phyloP scores from a whole-genome alignment of 2,329 filamentous ascomycete species.

The Trichophyton benhamiae region DNA sequence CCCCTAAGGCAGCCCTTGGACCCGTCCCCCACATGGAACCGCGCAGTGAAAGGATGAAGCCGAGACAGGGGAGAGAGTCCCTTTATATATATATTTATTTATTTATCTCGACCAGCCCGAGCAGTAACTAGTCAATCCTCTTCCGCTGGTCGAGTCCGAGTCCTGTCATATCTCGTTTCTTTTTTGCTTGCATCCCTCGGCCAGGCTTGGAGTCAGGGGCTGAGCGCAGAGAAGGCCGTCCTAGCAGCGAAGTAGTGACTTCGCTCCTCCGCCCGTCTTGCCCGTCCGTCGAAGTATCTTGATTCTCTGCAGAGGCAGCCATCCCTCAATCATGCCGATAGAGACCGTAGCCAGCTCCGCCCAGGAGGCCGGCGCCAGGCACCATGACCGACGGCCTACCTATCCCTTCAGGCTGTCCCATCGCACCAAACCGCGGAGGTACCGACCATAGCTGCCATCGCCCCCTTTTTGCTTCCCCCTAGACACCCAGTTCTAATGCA shows the following conservation, averaged over 20 bases:
- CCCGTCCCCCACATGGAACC: neutral
- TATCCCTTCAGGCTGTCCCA: constrained; percentile 15
- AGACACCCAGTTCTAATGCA: neutral
- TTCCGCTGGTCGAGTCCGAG: neutral
- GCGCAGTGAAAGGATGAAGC: neutral
- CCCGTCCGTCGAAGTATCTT: neutral
- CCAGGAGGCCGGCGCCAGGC: neutral
- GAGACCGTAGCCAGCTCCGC: neutral
- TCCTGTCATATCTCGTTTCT: neutral
- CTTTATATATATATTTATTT: neutral
- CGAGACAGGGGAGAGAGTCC: neutral
- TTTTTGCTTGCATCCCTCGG: neutral
- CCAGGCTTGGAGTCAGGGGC: neutral
- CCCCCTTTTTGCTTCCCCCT: neutral
- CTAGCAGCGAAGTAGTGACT: neutral
- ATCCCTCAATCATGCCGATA: neutral
- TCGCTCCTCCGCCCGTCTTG: neutral
- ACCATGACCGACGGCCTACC: constrained; percentile 12
- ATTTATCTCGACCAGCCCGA: neutral
- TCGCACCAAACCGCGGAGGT: constrained; percentile 18
- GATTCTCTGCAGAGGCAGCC: neutral
- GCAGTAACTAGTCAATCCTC: too few relatives aligned
- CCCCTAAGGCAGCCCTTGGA: neutral
- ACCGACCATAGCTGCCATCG: neutral
- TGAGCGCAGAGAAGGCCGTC: neutral